Conservation (phyloP, 2,329 filamentous ascomycete species). For the Diaporthe sp. region DNA sequence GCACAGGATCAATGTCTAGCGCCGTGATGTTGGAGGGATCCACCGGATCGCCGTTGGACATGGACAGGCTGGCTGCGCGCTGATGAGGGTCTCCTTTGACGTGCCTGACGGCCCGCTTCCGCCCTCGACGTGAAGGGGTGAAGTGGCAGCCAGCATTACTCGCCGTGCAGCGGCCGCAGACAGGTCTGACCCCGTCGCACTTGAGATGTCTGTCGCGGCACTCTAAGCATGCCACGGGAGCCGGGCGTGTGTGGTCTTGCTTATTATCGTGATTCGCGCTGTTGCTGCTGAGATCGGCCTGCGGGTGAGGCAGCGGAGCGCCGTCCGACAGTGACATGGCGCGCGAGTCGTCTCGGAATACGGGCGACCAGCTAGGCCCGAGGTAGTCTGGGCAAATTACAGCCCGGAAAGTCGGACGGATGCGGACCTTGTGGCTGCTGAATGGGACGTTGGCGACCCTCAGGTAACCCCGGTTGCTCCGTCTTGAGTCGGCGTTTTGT, state of each 20-base stretch:
- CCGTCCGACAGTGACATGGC: neutral
- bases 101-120: neutral
- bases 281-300: neutral
- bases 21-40: neutral
- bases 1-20: neutral
- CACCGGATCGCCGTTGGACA: neutral
- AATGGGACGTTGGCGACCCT: neutral
- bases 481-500: neutral
- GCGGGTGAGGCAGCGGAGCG: neutral
- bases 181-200: constrained; percentile 6
- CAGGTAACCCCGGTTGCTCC: neutral
- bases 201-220: constrained; percentile 13
- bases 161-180: neutral
- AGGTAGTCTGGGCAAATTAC: neutral
- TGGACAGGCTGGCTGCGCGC: neutral
- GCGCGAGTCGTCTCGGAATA: neutral
- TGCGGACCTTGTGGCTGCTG: neutral
- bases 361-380: neutral
- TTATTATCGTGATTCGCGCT: neutral
- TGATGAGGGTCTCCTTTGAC: neutral
- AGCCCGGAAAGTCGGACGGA: neutral
- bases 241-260: neutral
- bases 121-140: constrained; percentile 5
- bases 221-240: constrained; percentile 4
- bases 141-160: constrained; percentile 9